These are phyloP conservation scores for Yarrowia sp. DNA, from an alignment of 805 yeast genomes.

Conservation along the genomic window DNA sequence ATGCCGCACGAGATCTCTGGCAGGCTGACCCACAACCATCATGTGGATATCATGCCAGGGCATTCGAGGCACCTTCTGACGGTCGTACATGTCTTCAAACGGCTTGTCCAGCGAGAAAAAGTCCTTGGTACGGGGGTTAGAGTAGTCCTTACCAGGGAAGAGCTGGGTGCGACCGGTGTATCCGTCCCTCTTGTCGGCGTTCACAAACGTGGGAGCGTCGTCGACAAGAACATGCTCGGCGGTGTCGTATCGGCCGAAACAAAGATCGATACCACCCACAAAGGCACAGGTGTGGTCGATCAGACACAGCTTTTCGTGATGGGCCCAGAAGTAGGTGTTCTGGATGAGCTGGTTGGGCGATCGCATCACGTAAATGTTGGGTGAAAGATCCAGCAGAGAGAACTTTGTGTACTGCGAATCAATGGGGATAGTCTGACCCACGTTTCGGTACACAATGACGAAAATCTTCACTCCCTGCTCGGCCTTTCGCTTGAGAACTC, in stretches of 20 bases:
- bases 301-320: conserved; percentile 90
- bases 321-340: conserved; percentile 97
- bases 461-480: conserved; percentile 94
- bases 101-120: conserved; percentile 83
- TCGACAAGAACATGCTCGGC: conserved; percentile 92
- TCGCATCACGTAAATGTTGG: conserved; percentile 85
- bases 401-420: conserved; percentile 96
- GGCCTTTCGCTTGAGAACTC: conserved; percentile 87
- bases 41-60: conserved; percentile 99
- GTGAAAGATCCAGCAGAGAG: conserved; percentile 82
- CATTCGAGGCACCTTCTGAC: conserved; percentile 85
- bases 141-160: conserved; percentile 97
- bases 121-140: conserved; percentile 92
- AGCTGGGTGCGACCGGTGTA: conserved; percentile 55
- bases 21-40: conserved; percentile 93
- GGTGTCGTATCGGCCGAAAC: conserved; percentile 95
- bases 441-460: conserved; percentile 90
- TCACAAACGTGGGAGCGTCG: conserved; percentile 59
- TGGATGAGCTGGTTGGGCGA: conserved; percentile 95
- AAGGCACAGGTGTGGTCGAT: conserved; percentile 89
- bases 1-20: conserved; percentile 90
- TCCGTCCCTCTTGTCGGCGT: conserved; percentile 43
- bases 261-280: conserved; percentile 93
- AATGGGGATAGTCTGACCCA: conserved; percentile 89
- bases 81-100: conserved; percentile 88